Evolutionary conservation across 2,329 filamentous ascomycete genomes (phyloP).

Genomic region (Beauveria sp.): DNA sequence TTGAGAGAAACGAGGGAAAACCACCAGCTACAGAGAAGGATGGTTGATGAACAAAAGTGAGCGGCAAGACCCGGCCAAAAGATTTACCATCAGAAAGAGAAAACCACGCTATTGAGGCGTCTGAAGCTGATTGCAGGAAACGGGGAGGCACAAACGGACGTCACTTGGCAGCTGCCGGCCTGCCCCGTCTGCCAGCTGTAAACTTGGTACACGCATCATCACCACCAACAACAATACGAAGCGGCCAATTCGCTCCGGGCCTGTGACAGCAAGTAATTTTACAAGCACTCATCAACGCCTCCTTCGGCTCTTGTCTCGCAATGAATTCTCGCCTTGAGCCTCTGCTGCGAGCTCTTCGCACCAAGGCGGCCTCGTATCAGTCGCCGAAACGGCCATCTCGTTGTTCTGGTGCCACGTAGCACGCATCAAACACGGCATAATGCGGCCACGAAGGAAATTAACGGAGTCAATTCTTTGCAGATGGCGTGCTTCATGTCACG

Average conservation of each 20-base stretch:
- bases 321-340: not conserved
- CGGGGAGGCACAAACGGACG: constrained; percentile 7
- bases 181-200: not conserved
- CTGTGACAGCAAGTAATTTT: too few relatives aligned
- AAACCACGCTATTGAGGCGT: not conserved
- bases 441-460: not conserved
- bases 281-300: too few relatives aligned
- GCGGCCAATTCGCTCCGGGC: not conserved
- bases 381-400: not conserved
- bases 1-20: not conserved
- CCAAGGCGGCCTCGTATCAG: not conserved
- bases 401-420: not conserved
- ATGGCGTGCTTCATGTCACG: not conserved
- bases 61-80: not conserved
- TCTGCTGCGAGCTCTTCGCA: not conserved
- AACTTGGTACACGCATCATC: not conserved
- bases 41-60: not conserved
- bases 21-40: not conserved
- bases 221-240: not conserved
- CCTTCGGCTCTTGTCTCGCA: not conserved
- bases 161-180: constrained; percentile 5
- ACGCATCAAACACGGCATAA: constrained; percentile 4
- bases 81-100: not conserved
- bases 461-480: not conserved
- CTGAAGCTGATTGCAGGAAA: not conserved